Base-by-base conservation (phyloP, 805 yeast genomes). In the Candida alai region DNA sequence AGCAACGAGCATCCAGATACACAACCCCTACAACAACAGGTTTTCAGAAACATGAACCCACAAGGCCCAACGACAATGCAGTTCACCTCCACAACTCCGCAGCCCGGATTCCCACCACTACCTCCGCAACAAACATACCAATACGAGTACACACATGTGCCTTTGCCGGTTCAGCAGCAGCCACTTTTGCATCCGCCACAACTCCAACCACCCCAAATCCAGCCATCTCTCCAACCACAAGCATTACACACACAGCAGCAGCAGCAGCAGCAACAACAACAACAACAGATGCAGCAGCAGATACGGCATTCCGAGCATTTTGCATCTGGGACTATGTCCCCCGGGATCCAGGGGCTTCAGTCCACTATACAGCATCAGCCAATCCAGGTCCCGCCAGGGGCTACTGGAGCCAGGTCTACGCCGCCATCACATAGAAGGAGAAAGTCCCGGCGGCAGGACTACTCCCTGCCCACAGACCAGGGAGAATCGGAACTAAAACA, bases 401-500 rank as follows among this genome's bases (percentile, higher is more conserved):
- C 11, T 16, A 29, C 24, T 17, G n/a, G 20, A 26, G 8, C 19
- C 17, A 20, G 22, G n/a, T 12, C 32, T 14, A 20, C 32, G 15
- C 32, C 32, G 11, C 8, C 24, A 5, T 25, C 24, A 5, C 24
- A 18, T 3, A 29, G 22, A 17, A 19, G 54, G n/a, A 58, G 56
- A 37, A 46, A 59, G 30, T 38, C 49, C 3, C 48, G 64, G 37
- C 51, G 51, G 28, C 44, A 60, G 0, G 63, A 59, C 41, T 56
- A 51, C 37, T 52, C 54, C 2, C 35, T 49, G 6, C 58, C 58
- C 3, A 61, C 61, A 9, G 64, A 59, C 35, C 60, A 58, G 12
- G 60, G 65, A 9, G 70, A 65, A 37, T 44, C 44, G 6, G 65
- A 64, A 34, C 47, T 67, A 35, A 61, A 60, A 32, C 61, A 55